Evolutionary conservation across 345 rosid genomes (phyloP).

Genomic region (sweet orange (Citrus sinensis)): DNA sequence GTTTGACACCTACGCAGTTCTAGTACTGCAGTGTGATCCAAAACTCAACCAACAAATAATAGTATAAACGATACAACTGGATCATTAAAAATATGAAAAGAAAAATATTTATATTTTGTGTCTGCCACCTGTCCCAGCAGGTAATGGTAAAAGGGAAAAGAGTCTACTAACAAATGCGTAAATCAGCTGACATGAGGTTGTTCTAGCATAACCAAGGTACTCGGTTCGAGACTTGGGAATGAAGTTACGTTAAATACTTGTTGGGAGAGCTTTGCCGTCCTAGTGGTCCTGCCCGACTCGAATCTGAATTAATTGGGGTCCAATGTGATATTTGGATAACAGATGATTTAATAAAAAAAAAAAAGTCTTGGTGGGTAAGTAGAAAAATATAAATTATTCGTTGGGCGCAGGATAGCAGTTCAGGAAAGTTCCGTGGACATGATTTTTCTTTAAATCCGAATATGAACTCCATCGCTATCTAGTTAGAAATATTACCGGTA

Average conservation of each 20-base stretch:
- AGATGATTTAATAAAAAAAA: no score
- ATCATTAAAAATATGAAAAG: background rate
- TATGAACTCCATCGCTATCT: background rate
- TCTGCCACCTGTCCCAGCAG: background rate
- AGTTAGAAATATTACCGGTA: background rate
- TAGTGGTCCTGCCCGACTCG: no score
- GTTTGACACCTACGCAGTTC: no score
- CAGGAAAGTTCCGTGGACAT: background rate
- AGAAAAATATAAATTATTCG: background rate
- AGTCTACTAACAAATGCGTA: fast-evolving
- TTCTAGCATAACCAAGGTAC: no score
- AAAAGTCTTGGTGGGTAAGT: background rate
- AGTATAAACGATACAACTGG: background rate
- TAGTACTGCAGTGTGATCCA: no score
- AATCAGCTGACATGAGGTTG: no score
- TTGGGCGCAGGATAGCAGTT: background rate
- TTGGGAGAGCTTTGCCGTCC: fast-evolving
- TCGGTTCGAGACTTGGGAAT: fast-evolving
- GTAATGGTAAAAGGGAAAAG: background rate
- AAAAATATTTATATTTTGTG: no score
- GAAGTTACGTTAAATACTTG: no score
- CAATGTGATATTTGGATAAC: no score
- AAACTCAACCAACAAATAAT: no score
- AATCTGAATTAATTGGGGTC: no score
- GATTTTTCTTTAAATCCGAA: background rate